Base-by-base conservation (phyloP, 2,329 filamentous ascomycete genomes). In the Fusarium nisikadoi region DNA sequence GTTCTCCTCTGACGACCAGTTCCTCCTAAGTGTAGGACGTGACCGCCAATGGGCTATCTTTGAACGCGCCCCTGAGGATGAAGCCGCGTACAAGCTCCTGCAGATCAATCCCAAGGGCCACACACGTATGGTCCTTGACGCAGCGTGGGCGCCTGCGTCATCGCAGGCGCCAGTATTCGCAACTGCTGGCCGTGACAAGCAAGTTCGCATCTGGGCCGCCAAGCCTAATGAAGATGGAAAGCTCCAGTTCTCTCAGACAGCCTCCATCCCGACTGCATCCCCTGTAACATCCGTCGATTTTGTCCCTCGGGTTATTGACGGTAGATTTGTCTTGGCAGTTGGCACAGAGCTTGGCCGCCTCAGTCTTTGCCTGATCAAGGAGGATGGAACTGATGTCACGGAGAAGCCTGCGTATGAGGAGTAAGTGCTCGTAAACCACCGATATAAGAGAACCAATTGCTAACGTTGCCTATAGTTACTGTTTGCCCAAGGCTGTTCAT, bases 11-110 rank as follows among this genome's bases (percentile, higher is more conserved):
- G 92, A 95, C 75, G 93, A 96, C 79, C 80, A 80, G 14, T 91
- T 90, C 68, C 86, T 99, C 20, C 86, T 99, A 5, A 98, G 94
- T 70, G 95, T 98, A 3, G 95, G 96, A 5, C 87, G 96, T 66
- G 96, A 99, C 81, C 87, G 96, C 17, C 94, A 97, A 81, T 99
- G 95, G 94, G 91, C 91, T 1, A 85, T 98, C 2, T 99, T 95
- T 79, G 83, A 89, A 75, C 86, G 90, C 42, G 82, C 82, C 38
- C 79, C 78, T 10, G 79, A 74, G 38, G 76, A 72, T 16, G 78
- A 80, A 3, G 75, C 75, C 35, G 78, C 78, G 19, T 98, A 93
- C 76, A 82, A 80, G 29, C 84, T 92, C 6, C 80, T 89, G 42
- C 85, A 91, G 68, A 85, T 88, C 6, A 94, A 97, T 76, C 88